Conservation (phyloP, 805 yeast species). For the Jamesozyma rosinii region DNA sequence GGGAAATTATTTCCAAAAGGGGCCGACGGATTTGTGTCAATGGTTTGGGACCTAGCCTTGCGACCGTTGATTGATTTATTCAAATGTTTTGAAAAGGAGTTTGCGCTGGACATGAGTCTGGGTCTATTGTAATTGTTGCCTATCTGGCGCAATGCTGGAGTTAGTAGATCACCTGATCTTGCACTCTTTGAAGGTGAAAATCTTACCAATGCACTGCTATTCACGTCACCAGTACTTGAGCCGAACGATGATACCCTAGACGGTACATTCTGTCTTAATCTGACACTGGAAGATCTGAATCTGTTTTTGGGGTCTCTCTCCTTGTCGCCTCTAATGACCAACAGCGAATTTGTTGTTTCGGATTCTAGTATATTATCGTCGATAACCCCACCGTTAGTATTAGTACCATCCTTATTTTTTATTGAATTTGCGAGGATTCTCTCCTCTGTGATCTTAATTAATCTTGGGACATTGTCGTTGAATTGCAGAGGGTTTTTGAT, state of each 20-base stretch:
- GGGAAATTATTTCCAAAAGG: background rate
- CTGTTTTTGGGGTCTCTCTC: background rate
- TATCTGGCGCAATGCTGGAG: background rate
- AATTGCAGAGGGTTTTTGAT: constrained; percentile 27
- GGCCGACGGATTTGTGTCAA: background rate
- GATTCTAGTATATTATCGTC: constrained; percentile 23
- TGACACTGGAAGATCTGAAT: constrained; percentile 1
- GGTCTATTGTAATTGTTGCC: background rate
- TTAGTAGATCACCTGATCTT: background rate
- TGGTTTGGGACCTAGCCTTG: background rate
- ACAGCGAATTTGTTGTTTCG: constrained; percentile 14
- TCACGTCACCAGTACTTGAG: background rate
- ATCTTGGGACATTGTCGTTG: constrained; percentile 13
- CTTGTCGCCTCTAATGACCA: constrained; percentile 6
- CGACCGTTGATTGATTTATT: too few species aligned
- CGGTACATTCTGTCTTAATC: background rate
- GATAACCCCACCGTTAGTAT: constrained; percentile 5
- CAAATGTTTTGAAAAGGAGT: too few species aligned
- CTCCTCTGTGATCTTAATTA: constrained; percentile 7
- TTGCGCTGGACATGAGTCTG: background rate
- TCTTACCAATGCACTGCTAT: background rate
- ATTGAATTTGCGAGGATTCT: background rate
- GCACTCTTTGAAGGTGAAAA: background rate
- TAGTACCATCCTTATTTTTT: background rate
- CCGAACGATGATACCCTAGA: background rate